phyloP scores from a whole-genome alignment of 2,329 filamentous ascomycete genomes.

The Grosmannia huntii region DNA sequence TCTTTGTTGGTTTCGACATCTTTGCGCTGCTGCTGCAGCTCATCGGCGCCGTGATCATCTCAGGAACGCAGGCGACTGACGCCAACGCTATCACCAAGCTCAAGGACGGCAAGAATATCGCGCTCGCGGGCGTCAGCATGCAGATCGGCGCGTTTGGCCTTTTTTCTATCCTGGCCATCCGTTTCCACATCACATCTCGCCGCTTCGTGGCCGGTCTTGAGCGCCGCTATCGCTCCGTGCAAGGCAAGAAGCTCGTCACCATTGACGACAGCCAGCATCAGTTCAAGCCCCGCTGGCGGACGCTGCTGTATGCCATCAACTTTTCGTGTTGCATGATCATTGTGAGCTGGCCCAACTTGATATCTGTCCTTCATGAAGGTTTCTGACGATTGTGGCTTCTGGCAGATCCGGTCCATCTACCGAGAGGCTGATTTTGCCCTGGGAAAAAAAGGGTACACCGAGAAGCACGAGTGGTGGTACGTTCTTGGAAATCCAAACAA shows the following conservation, averaged over 20 bases:
- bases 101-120: conserved; percentile 23
- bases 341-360: neutral
- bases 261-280: conserved; percentile 12
- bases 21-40: conserved; percentile 26
- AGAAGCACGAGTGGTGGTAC: conserved; percentile 18
- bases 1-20: conserved; percentile 28
- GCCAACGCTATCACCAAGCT: conserved; percentile 18
- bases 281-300: conserved; percentile 21
- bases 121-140: conserved; percentile 25
- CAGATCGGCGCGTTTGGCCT: conserved; percentile 33
- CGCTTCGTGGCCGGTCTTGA: conserved; percentile 19
- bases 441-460: conserved; percentile 14
- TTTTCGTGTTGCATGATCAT: conserved; percentile 17
- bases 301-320: conserved; percentile 21
- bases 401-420: conserved; percentile 19
- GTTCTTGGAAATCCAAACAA: neutral
- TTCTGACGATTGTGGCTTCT: neutral
- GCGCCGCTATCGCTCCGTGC: conserved; percentile 16
- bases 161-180: conserved; percentile 29
- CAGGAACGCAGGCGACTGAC: conserved; percentile 20
- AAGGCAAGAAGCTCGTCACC: conserved; percentile 21
- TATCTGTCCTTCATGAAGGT: too few species aligned
- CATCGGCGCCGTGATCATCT: conserved; percentile 26
- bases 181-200: conserved; percentile 33
- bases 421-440: conserved; percentile 19